Percentiles rank a stretch among this genome's conserved stretches.
Evolutionary conservation across 768 basidiomycete species (phyloP).

Genomic region (Galerina marginata): DNA sequence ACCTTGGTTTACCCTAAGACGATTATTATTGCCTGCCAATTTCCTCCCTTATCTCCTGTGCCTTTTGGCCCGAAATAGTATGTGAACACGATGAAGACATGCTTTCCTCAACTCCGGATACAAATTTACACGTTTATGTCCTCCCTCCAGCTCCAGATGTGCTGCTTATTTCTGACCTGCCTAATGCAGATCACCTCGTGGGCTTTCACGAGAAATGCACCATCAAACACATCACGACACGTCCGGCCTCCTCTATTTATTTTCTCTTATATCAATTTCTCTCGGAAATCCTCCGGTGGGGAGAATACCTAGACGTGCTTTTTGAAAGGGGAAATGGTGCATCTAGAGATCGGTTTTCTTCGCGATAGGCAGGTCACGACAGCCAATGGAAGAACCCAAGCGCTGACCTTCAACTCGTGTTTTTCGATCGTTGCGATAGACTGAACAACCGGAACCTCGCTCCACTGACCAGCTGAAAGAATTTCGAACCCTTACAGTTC

Average conservation of each 20-base stretch:
- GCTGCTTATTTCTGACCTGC: slow-evolving; percentile 61
- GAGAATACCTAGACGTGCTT: slow-evolving; percentile 18
- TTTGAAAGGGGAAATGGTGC: slow-evolving; percentile 30
- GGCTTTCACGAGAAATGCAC: slow-evolving; percentile 26
- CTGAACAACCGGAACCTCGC: slow-evolving; percentile 66
- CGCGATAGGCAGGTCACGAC: slow-evolving; percentile 27
- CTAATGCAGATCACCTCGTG: slow-evolving; percentile 58
- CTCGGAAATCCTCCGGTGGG: slow-evolving; percentile 28
- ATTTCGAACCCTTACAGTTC: slow-evolving; percentile 59
- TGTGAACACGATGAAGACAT: slow-evolving; percentile 67
- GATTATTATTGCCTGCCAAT: slow-evolving; percentile 11
- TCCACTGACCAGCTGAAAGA: slow-evolving; percentile 67
- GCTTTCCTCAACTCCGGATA: slow-evolving; percentile 71
- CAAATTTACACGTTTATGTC: slow-evolving; percentile 64
- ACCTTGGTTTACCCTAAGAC: slow-evolving; percentile 18
- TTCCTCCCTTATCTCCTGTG: slow-evolving; percentile 56
- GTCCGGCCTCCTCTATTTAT: slow-evolving; percentile 32
- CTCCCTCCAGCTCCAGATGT: slow-evolving; percentile 48
- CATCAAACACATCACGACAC: slow-evolving; percentile 35
- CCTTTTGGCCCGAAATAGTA: slow-evolving; percentile 64
- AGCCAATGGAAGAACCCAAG: slow-evolving; percentile 46
- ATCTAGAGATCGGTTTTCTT: slow-evolving; percentile 32
- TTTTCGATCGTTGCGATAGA: slow-evolving; percentile 64
- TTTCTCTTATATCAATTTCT: slow-evolving; percentile 25
- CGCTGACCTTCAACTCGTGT: slow-evolving; percentile 65